Conservation (phyloP, 345 rosid species). For the Heritiera fomes region DNA sequence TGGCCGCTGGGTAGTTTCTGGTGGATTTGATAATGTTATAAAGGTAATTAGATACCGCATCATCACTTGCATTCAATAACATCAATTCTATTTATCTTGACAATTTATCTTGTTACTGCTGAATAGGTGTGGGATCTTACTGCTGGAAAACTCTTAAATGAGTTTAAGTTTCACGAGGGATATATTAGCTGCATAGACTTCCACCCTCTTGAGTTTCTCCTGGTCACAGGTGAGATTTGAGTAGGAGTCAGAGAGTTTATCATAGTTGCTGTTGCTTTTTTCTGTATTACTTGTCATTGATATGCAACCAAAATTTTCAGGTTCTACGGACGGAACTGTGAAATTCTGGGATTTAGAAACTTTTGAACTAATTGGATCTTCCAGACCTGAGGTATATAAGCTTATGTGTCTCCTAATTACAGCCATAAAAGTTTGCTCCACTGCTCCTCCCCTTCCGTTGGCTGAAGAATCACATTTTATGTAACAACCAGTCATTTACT, state of each 20-base stretch:
- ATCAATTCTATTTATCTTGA: background rate
- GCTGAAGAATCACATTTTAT: background rate
- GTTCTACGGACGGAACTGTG: conserved; percentile 95
- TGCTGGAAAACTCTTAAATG: conserved; percentile 97
- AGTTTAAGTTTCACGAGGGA: conserved; percentile 92
- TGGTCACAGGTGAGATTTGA: conserved; percentile 73
- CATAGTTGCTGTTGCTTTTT: background rate
- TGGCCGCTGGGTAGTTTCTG: conserved; percentile 99
- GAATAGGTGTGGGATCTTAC: conserved; percentile 89
- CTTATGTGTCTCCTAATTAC: conserved; percentile 15
- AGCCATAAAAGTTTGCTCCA: background rate
- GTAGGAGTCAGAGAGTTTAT: background rate
- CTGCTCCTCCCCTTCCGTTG: background rate
- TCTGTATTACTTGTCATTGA: conserved; percentile 11
- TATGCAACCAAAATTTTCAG: conserved; percentile 42
- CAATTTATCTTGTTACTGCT: conserved; percentile 9
- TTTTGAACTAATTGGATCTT: conserved; percentile 90
- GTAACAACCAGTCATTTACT: background rate
- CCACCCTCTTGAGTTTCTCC: conserved; percentile 96
- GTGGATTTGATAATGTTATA: conserved; percentile 88
- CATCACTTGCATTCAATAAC: background rate
- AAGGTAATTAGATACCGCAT: conserved; percentile 55
- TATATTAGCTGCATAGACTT: conserved; percentile 78
- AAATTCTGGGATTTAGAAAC: conserved; percentile 99
- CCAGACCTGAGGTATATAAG: conserved; percentile 85